Evolutionary conservation across 2,329 filamentous ascomycete species (phyloP).

Genomic region (Cytospora mali): DNA sequence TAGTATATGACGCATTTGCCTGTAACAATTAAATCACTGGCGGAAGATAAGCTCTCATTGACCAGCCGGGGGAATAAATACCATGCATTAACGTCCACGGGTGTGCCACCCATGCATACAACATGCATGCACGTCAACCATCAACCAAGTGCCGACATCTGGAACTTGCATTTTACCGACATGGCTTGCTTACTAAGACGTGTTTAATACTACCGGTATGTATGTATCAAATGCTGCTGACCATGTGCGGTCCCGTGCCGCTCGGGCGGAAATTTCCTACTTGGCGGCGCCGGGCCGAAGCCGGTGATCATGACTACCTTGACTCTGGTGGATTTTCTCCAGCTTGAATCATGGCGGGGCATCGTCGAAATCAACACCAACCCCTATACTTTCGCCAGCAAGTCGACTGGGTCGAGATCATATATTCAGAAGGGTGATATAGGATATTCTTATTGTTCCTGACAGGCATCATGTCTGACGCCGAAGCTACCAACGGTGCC

Average conservation of each 20-base stretch:
- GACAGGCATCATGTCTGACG: conserved; percentile 45
- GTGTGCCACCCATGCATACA: background rate
- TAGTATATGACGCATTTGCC: background rate
- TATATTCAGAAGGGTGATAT: background rate
- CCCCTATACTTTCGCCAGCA: background rate
- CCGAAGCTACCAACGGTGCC: conserved; percentile 40
- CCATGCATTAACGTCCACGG: background rate
- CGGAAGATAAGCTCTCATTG: background rate
- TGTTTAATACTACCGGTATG: too few species aligned
- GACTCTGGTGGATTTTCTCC: conserved; percentile 8
- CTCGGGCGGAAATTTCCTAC: conserved; percentile 12
- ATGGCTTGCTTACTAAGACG: too few species aligned
- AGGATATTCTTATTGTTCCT: background rate
- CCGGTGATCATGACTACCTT: background rate
- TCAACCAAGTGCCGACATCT: too few species aligned
- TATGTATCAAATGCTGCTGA: too few species aligned
- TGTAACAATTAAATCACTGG: background rate
- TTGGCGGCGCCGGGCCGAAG: conserved; percentile 23
- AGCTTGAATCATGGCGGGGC: conserved; percentile 9
- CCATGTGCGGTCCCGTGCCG: background rate
- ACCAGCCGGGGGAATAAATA: background rate
- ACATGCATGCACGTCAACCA: background rate
- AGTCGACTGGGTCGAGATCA: background rate
- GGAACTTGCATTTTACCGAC: too few species aligned
- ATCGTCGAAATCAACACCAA: conserved; percentile 1